These are phyloP conservation scores for Marchantia polymorpha DNA, from an alignment of 225 moss, liverwort and hornwort species.

Conservation along the genomic window DNA sequence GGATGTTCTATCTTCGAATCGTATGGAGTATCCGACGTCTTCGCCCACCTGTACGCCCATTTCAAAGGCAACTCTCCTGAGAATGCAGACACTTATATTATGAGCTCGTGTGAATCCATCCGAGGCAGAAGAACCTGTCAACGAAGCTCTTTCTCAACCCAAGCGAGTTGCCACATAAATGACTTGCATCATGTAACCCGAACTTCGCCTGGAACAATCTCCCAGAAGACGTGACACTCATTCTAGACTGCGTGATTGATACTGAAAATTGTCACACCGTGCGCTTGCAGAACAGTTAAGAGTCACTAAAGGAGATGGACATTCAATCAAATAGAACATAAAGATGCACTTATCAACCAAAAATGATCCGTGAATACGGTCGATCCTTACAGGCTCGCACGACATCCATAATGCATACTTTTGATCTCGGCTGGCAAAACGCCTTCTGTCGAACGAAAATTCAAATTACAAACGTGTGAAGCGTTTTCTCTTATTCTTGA, in stretches of 20 bases:
- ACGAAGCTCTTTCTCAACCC: no score
- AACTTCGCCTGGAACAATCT: no score
- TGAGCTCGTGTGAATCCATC: not conserved
- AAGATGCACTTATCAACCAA: not conserved
- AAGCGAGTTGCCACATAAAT: no score
- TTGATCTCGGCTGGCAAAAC: no score
- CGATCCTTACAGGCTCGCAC: not conserved
- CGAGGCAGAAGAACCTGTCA: no score
- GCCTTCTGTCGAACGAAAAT: not conserved
- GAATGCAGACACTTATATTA: not conserved
- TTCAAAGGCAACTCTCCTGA: constrained; percentile 88
- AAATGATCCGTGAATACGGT: not conserved
- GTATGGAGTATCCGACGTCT: constrained; percentile 86
- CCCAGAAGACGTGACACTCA: no score
- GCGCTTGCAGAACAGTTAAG: not conserved
- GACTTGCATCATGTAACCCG: no score
- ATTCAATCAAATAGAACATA: not conserved
- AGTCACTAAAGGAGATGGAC: not conserved
- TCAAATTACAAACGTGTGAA: not conserved
- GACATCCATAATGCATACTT: not conserved
- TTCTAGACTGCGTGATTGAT: no score
- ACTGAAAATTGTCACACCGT: no score
- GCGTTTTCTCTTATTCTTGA: not conserved
- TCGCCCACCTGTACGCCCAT: constrained; percentile 85
- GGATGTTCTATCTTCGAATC: constrained; percentile 93